A percentile compares a stretch with the other conserved stretches of the same genome.
Conservation (phyloP, 352 stramenopile species). For the Globisporangium emineosum region DNA sequence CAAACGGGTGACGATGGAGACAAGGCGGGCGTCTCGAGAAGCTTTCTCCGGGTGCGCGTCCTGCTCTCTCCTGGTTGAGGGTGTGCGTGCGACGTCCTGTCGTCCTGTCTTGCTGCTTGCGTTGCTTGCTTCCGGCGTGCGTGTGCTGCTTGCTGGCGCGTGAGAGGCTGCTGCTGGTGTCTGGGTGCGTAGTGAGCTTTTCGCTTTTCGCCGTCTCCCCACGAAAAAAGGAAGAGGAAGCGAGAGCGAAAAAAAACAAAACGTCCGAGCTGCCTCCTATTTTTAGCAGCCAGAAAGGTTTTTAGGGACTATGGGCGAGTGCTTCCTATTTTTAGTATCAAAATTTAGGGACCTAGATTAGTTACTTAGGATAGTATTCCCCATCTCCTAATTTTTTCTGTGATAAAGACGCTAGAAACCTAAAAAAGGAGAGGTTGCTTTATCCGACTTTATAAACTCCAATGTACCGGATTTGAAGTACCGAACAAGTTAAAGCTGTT, state of each 20-base stretch:
- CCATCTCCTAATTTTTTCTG: no score
- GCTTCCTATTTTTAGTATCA: no score
- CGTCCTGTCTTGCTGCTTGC: neutral
- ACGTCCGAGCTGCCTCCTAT: slow-evolving; percentile 2
- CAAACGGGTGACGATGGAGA: neutral
- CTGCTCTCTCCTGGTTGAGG: neutral
- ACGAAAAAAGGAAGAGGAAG: slow-evolving; percentile 2
- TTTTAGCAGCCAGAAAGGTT: neutral
- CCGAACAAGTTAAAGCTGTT: no score
- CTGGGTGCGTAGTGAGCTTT: slow-evolving; percentile 8
- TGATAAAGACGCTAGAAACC: no score
- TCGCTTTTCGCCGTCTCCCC: slow-evolving; percentile 6
- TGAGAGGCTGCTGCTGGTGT: neutral
- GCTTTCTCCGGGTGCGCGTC: neutral
- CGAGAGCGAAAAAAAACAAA: slow-evolving; percentile 3
- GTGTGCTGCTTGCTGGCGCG: no score
- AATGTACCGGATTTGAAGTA: no score
- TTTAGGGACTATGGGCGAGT: no score
- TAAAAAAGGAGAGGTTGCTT: no score
- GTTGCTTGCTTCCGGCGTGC: neutral
- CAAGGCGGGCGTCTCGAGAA: neutral
- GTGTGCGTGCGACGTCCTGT: neutral
- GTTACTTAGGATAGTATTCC: no score
- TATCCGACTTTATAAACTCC: no score
- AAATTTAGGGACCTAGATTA: no score